Percentiles rank a stretch among this genome's conserved stretches.
Evolutionary conservation across 768 basidiomycete species (phyloP).

Genomic region (Jaapia argillacea): DNA sequence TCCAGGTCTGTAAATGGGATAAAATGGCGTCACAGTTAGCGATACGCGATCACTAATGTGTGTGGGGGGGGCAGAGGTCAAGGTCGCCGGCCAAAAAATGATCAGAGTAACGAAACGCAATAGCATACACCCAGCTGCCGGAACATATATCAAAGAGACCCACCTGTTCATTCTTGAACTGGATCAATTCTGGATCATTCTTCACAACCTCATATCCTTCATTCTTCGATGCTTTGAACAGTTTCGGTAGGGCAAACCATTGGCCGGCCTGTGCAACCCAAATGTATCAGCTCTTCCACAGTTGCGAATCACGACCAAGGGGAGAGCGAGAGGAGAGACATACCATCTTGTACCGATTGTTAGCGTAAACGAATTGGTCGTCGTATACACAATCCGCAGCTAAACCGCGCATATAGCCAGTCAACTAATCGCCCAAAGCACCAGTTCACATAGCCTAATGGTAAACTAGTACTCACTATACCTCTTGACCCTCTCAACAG

Average conservation of each 20-base stretch:
- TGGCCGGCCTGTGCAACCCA: slow-evolving; percentile 18
- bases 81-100: too few relatives aligned
- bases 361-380: slow-evolving; percentile 31
- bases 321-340: slow-evolving; percentile 14
- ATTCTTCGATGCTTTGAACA: slow-evolving; percentile 26
- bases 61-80: too few relatives aligned
- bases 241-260: slow-evolving; percentile 30
- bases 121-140: too few relatives aligned
- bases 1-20: slow-evolving; percentile 26
- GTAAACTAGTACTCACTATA: slow-evolving; percentile 18
- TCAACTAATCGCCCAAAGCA: not conserved
- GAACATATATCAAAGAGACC: not conserved
- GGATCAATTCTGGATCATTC: slow-evolving; percentile 27
- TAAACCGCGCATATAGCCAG: not conserved
- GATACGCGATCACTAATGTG: too few relatives aligned
- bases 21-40: too few relatives aligned
- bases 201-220: slow-evolving; percentile 24
- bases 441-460: not conserved
- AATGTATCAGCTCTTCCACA: not conserved
- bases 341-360: slow-evolving; percentile 29
- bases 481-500: slow-evolving; percentile 26
- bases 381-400: slow-evolving; percentile 19
- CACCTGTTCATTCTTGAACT: slow-evolving; percentile 34
- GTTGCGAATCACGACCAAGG: not conserved
- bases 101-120: too few relatives aligned